A percentile compares a stretch with the other conserved stretches of the same genome.
Evolutionary conservation across 2,329 filamentous ascomycete genomes (phyloP).

Genomic region (Rhinocladiella similis): DNA sequence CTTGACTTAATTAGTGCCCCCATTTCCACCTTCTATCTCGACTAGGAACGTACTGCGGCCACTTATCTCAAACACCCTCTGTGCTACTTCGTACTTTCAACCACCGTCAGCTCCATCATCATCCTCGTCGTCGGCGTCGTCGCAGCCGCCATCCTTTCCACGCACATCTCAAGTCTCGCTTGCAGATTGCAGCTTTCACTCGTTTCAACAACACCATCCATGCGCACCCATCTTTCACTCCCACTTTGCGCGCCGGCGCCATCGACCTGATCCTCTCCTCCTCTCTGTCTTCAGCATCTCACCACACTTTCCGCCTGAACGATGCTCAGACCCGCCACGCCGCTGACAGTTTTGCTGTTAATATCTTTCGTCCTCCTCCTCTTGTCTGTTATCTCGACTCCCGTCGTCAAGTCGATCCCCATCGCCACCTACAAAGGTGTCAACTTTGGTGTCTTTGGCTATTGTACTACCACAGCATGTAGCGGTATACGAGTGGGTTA

Average conservation of each 20-base stretch:
- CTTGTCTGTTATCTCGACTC: constrained; percentile 85
- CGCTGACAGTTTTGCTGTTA: constrained; percentile 81
- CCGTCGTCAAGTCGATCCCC: constrained; percentile 81
- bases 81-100: not conserved
- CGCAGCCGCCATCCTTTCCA: not conserved
- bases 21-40: not conserved
- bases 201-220: constrained; percentile 5
- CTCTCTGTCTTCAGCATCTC: constrained; percentile 1
- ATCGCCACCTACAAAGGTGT: constrained; percentile 74
- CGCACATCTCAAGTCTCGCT: not conserved
- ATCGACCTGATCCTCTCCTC: constrained; percentile 6
- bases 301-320: not conserved
- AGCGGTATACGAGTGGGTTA: constrained; percentile 80
- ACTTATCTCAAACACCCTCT: not conserved
- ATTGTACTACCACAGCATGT: constrained; percentile 68
- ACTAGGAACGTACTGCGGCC: not conserved
- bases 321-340: constrained; percentile 90
- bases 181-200: not conserved
- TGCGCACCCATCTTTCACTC: constrained; percentile 9
- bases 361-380: constrained; percentile 82
- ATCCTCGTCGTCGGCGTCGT: constrained; percentile 3
- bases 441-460: constrained; percentile 91
- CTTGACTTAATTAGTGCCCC: not conserved
- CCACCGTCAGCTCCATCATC: constrained; percentile 1
- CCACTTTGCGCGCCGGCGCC: constrained; percentile 18